These are phyloP conservation scores for Nidularia pulvinata DNA, from an alignment of 768 basidiomycete genomes.

Conservation along the genomic window DNA sequence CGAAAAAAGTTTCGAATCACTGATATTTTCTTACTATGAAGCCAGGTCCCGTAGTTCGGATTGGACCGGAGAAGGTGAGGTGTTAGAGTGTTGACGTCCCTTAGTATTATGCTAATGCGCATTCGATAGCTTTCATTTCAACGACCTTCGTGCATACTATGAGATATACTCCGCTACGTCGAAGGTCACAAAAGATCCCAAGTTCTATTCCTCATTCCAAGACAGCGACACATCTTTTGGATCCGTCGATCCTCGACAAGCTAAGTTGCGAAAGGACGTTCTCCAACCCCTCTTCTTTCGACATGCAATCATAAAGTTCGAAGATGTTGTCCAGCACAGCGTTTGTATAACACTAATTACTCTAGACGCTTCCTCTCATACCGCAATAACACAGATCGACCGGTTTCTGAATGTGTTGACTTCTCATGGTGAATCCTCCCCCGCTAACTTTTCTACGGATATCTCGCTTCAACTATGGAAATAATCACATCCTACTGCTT, in stretches of 20 bases:
- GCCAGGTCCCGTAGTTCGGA: constrained; percentile 19
- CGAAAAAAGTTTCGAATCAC: too few species aligned
- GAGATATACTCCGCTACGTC: constrained; percentile 24
- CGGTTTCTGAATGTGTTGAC: constrained; percentile 9
- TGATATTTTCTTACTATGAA: too few species aligned
- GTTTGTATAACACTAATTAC: constrained; percentile 7
- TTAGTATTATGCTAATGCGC: neutral
- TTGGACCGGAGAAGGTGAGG: constrained; percentile 32
- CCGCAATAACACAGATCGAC: constrained; percentile 12
- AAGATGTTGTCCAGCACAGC: constrained; percentile 20
- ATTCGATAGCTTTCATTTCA: constrained; percentile 34
- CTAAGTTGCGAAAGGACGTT: constrained; percentile 21
- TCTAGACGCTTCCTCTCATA: neutral
- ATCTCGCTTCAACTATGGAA: constrained; percentile 22
- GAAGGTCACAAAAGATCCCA: constrained; percentile 22
- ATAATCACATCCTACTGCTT: constrained; percentile 28
- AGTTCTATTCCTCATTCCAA: constrained; percentile 20
- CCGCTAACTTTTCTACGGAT: constrained; percentile 19
- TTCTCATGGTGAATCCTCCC: neutral
- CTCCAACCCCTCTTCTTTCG: constrained; percentile 30
- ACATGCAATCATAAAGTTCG: constrained; percentile 23
- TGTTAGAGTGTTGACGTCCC: too few species aligned
- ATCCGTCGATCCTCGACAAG: constrained; percentile 15
- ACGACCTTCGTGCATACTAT: constrained; percentile 22
- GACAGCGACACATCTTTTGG: constrained; percentile 22